Conservation (phyloP, 2,329 filamentous ascomycete species). For the Aspergillus oerlinghausenensis region DNA sequence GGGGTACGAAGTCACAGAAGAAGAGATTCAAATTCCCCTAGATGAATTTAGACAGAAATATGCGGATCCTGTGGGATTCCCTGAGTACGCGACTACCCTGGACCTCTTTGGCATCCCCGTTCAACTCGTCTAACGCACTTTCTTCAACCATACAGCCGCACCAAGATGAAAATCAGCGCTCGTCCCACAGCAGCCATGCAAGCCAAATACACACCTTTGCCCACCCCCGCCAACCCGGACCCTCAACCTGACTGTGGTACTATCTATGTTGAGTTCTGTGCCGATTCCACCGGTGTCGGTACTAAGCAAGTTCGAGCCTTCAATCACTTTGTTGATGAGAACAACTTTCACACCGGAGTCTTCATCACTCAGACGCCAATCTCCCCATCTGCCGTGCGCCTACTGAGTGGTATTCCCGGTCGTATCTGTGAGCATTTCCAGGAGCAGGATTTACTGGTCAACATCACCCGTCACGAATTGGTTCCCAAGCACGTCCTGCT, state of each 20-base stretch:
- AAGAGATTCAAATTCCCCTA: conserved; percentile 81
- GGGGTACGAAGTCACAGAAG: conserved; percentile 90
- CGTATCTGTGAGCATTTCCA: conserved; percentile 90
- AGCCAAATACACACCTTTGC: conserved; percentile 71
- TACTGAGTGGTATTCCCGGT: conserved; percentile 71
- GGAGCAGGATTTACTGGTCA: conserved; percentile 92
- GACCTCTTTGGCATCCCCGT: neutral
- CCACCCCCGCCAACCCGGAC: conserved; percentile 64
- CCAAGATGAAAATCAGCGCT: conserved; percentile 81
- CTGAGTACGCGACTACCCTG: conserved; percentile 59
- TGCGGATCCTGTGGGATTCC: conserved; percentile 65
- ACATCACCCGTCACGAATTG: conserved; percentile 96
- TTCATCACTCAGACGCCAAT: conserved; percentile 80
- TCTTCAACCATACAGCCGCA: conserved; percentile 56
- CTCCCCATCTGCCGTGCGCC: conserved; percentile 81
- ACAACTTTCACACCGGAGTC: conserved; percentile 84
- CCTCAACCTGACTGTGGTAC: conserved; percentile 73
- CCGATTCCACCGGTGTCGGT: conserved; percentile 68
- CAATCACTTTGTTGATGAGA: conserved; percentile 71
- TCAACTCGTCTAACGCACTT: conserved; percentile 6
- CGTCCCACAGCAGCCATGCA: conserved; percentile 81
- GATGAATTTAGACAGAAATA: conserved; percentile 74
- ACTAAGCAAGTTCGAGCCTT: conserved; percentile 91
- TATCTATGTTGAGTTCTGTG: conserved; percentile 90
- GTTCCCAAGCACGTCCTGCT: conserved; percentile 91